Conservation (phyloP, 1,139 yeast genomes). For the Lodderomyces pseudojiufengensis region DNA sequence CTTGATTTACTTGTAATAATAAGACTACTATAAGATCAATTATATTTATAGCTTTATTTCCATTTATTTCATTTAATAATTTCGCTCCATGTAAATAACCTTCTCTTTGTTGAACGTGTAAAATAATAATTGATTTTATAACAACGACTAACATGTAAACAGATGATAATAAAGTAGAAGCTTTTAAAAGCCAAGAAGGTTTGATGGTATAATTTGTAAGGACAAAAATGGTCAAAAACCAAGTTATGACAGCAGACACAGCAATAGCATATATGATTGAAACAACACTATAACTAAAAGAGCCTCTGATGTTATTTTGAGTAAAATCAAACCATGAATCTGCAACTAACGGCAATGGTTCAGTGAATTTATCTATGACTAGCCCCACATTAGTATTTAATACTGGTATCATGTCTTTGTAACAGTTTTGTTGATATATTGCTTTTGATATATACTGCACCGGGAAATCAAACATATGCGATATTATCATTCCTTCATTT, state of each 20-base stretch:
- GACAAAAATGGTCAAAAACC: constrained; percentile 61
- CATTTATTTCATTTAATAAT: constrained; percentile 46
- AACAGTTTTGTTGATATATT: constrained; percentile 36
- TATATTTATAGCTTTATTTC: constrained; percentile 48
- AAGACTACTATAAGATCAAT: constrained; percentile 63
- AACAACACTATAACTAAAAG: constrained; percentile 54
- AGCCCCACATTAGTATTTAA: constrained; percentile 39
- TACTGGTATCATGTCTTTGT: constrained; percentile 36
- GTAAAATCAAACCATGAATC: constrained; percentile 42
- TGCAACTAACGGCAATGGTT: constrained; percentile 37
- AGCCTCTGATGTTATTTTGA: constrained; percentile 29
- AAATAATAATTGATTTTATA: constrained; percentile 41
- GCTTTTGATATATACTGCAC: constrained; percentile 24
- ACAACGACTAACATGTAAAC: constrained; percentile 52
- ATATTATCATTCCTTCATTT: constrained; percentile 34
- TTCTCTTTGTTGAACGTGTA: constrained; percentile 47
- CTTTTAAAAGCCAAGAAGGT: constrained; percentile 46
- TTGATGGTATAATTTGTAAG: constrained; percentile 58
- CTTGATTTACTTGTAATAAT: constrained; percentile 66
- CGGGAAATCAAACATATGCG: constrained; percentile 20
- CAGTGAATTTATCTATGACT: constrained; percentile 23
- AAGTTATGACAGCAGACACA: constrained; percentile 61
- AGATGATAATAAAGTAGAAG: constrained; percentile 48
- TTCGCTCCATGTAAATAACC: constrained; percentile 57
- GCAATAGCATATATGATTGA: constrained; percentile 62